These are phyloP conservation scores for Phialophora chinensis DNA, from an alignment of 2,329 filamentous ascomycete species.

Conservation along the genomic window DNA sequence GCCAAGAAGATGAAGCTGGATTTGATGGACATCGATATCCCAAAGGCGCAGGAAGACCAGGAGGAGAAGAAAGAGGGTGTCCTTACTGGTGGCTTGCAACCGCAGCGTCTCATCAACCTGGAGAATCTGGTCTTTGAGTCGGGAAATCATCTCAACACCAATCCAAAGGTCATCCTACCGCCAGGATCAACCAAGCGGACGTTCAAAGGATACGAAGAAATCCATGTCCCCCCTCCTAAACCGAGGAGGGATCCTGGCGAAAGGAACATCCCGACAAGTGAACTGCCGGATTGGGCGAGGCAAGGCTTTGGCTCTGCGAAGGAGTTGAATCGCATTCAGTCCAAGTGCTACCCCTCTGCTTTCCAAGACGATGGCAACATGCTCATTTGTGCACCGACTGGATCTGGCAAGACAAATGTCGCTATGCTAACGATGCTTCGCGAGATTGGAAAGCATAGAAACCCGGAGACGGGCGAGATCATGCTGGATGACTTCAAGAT, in stretches of 20 bases:
- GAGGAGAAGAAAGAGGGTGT: slow-evolving; percentile 68
- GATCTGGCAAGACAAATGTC: slow-evolving; percentile 97
- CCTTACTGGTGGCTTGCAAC: slow-evolving; percentile 81
- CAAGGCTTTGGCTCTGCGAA: slow-evolving; percentile 83
- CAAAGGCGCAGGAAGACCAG: slow-evolving; percentile 58
- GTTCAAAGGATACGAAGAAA: slow-evolving; percentile 98
- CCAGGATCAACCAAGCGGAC: slow-evolving; percentile 93
- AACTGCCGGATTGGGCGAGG: slow-evolving; percentile 91
- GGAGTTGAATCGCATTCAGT: slow-evolving; percentile 93
- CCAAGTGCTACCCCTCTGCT: slow-evolving; percentile 86
- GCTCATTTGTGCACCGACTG: slow-evolving; percentile 95
- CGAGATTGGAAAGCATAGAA: slow-evolving; percentile 93
- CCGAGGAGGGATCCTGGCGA: slow-evolving; percentile 81
- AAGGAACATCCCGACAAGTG: slow-evolving; percentile 78
- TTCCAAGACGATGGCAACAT: slow-evolving; percentile 96
- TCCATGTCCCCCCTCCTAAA: slow-evolving; percentile 93
- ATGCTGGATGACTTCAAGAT: slow-evolving; percentile 98
- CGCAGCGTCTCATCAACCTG: slow-evolving; percentile 85
- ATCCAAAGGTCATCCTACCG: slow-evolving; percentile 89
- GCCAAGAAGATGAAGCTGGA: slow-evolving; percentile 84
- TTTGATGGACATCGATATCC: slow-evolving; percentile 84
- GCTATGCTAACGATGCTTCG: slow-evolving; percentile 96
- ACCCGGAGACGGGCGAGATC: slow-evolving; percentile 88
- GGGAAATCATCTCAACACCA: slow-evolving; percentile 99
- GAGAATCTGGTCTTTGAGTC: slow-evolving; percentile 97